Evolutionary conservation across 164 flowering plant species (phyloP).

Genomic region (Tetracentron sinense): DNA sequence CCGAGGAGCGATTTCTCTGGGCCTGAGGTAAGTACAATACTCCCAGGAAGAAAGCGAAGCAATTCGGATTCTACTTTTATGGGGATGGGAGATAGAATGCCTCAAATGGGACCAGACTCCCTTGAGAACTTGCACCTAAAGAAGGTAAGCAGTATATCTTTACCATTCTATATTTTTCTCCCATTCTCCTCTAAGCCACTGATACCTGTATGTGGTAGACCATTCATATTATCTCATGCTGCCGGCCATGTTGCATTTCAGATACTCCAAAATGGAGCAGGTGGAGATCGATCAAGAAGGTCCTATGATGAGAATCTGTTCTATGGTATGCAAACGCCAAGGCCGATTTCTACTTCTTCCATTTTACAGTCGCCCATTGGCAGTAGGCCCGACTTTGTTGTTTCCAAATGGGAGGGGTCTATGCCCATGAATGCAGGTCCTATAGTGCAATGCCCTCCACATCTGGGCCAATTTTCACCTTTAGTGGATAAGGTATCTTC

Average conservation of each 20-base stretch:
- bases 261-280: slow-evolving; percentile 53
- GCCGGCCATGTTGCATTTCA: slow-evolving; percentile 23
- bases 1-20: slow-evolving; percentile 56
- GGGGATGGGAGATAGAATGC: slow-evolving; percentile 48
- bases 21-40: slow-evolving; percentile 47
- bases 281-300: slow-evolving; percentile 53
- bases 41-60: slow-evolving; percentile 60
- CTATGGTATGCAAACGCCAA: slow-evolving; percentile 41
- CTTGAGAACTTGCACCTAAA: slow-evolving; percentile 53
- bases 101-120: slow-evolving; percentile 45
- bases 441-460: slow-evolving; percentile 38
- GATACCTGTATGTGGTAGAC: neutral
- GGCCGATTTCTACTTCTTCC: slow-evolving; percentile 43
- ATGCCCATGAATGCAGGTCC: slow-evolving; percentile 36
- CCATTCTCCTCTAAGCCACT: too few species aligned
- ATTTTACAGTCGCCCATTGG: slow-evolving; percentile 39
- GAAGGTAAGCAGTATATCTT: slow-evolving; percentile 44
- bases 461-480: slow-evolving; percentile 42
- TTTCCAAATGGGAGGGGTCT: slow-evolving; percentile 58
- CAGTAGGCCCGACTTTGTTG: slow-evolving; percentile 37
- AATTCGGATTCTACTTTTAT: slow-evolving; percentile 62
- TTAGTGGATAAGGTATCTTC: slow-evolving; percentile 45
- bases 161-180: neutral
- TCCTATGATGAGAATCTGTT: slow-evolving; percentile 47
- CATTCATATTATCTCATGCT: slow-evolving; percentile 4